Evolutionary conservation across 1,284 basidiomycete species (phyloP).

Genomic region (Anthracocystis walkeri): DNA sequence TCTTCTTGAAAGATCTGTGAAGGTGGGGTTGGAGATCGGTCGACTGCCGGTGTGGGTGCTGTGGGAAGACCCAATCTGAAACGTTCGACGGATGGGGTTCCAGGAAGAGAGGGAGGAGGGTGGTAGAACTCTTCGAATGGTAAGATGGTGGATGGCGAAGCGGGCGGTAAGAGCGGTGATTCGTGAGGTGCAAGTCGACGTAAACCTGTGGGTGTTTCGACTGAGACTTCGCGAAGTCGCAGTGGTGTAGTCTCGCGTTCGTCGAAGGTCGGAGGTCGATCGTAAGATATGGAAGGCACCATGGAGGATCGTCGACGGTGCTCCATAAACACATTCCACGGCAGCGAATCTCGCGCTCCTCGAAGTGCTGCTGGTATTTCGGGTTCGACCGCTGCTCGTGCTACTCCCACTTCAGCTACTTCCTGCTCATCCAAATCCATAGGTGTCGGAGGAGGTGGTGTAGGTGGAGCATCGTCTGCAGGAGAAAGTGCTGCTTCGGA

Average conservation of each 20-base stretch:
- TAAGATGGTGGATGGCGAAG: constrained; percentile 26
- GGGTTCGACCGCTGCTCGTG: constrained; percentile 20
- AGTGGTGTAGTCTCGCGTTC: constrained; percentile 35
- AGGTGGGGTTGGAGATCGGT: constrained; percentile 22
- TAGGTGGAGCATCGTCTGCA: constrained; percentile 9
- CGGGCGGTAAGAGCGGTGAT: constrained; percentile 26
- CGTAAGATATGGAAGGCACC: constrained; percentile 43
- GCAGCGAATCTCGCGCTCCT: constrained; percentile 35
- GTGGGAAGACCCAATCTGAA: constrained; percentile 24
- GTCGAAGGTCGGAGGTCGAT: constrained; percentile 22
- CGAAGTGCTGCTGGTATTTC: constrained; percentile 28
- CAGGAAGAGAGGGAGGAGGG: constrained; percentile 6
- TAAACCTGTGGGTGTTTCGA: constrained; percentile 48
- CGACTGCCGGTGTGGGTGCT: constrained; percentile 1
- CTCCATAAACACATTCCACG: constrained; percentile 47
- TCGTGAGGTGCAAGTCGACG: constrained; percentile 18
- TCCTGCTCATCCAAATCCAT: constrained; percentile 19
- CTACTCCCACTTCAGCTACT: constrained; percentile 27
- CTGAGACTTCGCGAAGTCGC: constrained; percentile 25
- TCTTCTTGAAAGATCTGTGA: constrained; percentile 26
- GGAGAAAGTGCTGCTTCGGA: constrained; percentile 16
- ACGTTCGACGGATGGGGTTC: constrained; percentile 19
- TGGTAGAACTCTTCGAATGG: constrained; percentile 28
- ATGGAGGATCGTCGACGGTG: constrained; percentile 42
- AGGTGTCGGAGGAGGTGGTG: constrained; percentile 31